Evolutionary conservation across 129 eudicot species (phyloP), one percentile per base, ranked within the genome.

Genomic region (Solidago caesia): DNA sequence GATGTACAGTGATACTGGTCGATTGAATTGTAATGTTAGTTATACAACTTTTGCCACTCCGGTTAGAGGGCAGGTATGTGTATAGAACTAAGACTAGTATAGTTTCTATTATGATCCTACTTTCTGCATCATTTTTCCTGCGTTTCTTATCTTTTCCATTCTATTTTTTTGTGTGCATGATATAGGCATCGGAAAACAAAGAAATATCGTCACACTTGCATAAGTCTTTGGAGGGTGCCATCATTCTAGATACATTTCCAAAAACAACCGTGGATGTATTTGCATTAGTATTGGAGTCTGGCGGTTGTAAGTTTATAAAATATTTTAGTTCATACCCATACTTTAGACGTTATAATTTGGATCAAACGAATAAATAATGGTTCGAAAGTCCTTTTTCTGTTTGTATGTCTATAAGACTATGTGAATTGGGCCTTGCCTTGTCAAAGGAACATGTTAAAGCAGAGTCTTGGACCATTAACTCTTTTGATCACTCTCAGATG

Each of bases 201-300:
- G 99, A 95, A 57, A 72, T 89, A 75, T 91, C 99, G 8, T 79
- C 99, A 16, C 85, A 84, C 86, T 85, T 95, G 68, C 99, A 88
- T 69, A 91, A 95, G 84, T 91, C 99, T 52, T 82, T 95, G 73
- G 99, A 95, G 73, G 97, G 99, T 75, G 87, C 94, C 56, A 95
- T 95, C 65, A 90, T 88, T 73, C 84, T 94, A 70, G 86, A 94
- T 49, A 85, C 96, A 64, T 94, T 94, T 71, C 98, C 97, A 0
- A 90, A 90, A 87, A 94, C 98, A 1, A 90, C 97, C 15, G 98
- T 90, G 10, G 98, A 90, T 73, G 97, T 94, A 79, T 94, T 94
- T 80, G 98, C 98, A 68, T 85, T 94, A 77, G 97, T 94, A n/a
- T 79, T 94, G 83, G 98, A 94, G 72, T 90, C 98, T 49, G 97